Percentiles rank a stretch among this genome's conserved stretches.
Evolutionary conservation across 768 basidiomycete genomes (phyloP).

Genomic region (Cubamyces sp.): DNA sequence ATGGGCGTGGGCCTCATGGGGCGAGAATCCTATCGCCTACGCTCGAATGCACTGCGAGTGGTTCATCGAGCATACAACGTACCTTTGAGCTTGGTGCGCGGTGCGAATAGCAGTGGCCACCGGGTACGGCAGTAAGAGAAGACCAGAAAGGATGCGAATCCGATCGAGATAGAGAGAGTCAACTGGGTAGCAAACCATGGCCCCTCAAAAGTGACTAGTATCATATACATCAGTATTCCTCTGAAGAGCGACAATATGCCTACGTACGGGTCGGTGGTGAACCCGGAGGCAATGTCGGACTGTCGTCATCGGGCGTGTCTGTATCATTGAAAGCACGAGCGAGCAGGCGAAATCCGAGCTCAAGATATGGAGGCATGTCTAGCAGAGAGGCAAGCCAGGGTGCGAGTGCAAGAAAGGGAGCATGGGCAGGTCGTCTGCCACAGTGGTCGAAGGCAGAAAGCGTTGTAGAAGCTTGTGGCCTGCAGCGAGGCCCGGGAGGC

Average conservation of each 20-base stretch:
- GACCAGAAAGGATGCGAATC: constrained; percentile 76
- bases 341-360: constrained; percentile 8
- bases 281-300: constrained; percentile 50
- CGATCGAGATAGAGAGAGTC: constrained; percentile 74
- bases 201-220: constrained; percentile 78
- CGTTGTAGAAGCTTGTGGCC: constrained; percentile 12
- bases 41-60: constrained; percentile 13
- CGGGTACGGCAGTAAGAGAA: constrained; percentile 89
- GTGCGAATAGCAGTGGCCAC: constrained; percentile 91
- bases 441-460: constrained; percentile 1
- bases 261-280: constrained; percentile 65
- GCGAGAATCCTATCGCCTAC: constrained; percentile 75
- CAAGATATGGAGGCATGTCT: constrained; percentile 9
- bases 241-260: constrained; percentile 1
- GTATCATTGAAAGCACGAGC: constrained; percentile 7
- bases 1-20: constrained; percentile 89
- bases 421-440: constrained; percentile 19
- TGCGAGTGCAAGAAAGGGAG: neutral
- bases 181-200: constrained; percentile 97
- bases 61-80: constrained; percentile 22
- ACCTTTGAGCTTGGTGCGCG: constrained; percentile 95
- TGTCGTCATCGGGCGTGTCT: constrained; percentile 17
- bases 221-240: neutral
- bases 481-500: constrained; percentile 3
- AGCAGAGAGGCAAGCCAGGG: neutral